Evolutionary conservation across 352 stramenopile genomes (phyloP).

Genomic region (Phytophthora meadii): DNA sequence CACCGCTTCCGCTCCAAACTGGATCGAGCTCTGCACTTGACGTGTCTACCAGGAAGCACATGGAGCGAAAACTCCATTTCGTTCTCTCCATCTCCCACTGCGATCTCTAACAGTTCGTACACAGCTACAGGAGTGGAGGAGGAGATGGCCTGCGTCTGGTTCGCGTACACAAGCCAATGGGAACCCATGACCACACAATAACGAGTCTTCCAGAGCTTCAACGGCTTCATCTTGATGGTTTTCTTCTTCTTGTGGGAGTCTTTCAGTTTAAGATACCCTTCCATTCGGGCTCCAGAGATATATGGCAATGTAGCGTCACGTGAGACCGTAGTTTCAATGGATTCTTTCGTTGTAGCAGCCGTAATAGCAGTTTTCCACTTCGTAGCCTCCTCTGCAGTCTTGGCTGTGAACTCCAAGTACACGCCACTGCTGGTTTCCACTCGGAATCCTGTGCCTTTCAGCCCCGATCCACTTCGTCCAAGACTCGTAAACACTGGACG

Average conservation of each 20-base stretch:
- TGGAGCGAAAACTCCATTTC: conserved; percentile 33
- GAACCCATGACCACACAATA: conserved; percentile 78
- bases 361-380: conserved; percentile 44
- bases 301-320: conserved; percentile 65
- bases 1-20: conserved; percentile 75
- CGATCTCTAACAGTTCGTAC: conserved; percentile 55
- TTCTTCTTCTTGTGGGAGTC: conserved; percentile 35
- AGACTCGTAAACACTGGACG: conserved; percentile 43
- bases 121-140: conserved; percentile 49
- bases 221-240: conserved; percentile 37
- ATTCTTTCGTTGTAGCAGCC: conserved; percentile 34
- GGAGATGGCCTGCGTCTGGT: conserved; percentile 56
- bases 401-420: conserved; percentile 63
- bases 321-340: conserved; percentile 18
- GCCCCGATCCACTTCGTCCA: conserved; percentile 9
- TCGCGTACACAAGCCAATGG: conserved; percentile 78
- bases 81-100: conserved; percentile 30
- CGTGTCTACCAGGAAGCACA: conserved; percentile 33
- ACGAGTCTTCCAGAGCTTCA: conserved; percentile 56
- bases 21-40: conserved; percentile 66
- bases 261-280: conserved; percentile 72
- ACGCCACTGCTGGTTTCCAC: conserved; percentile 66
- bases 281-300: conserved; percentile 68
- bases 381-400: conserved; percentile 40
- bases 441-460: conserved; percentile 54